phyloP scores from a whole-genome alignment of 1,284 basidiomycete genomes.

The Heliocybe sulcata region DNA sequence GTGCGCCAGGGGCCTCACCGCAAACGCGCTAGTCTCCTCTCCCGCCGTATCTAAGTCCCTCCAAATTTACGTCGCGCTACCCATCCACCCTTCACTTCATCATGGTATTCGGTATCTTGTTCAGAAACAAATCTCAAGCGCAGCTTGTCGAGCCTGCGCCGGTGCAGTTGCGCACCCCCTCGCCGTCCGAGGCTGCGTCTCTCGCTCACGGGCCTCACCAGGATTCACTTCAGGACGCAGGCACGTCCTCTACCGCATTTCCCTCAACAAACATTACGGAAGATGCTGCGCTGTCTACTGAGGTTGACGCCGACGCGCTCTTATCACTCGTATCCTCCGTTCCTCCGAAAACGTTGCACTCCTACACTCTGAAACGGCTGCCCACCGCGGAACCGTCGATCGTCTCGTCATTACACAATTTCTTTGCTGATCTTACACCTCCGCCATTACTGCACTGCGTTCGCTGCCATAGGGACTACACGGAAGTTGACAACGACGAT shows the following conservation, averaged over 20 bases:
- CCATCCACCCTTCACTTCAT: not conserved
- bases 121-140: not conserved
- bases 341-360: constrained; percentile 58
- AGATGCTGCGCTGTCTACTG: constrained; percentile 4
- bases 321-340: constrained; percentile 46
- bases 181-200: constrained; percentile 12
- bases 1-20: not conserved
- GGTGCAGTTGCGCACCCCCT: constrained; percentile 15
- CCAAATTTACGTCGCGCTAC: not conserved
- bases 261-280: constrained; percentile 7
- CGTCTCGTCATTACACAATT: constrained; percentile 37
- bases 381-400: constrained; percentile 16
- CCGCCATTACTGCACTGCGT: constrained; percentile 66
- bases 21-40: not conserved
- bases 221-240: not conserved
- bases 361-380: constrained; percentile 51
- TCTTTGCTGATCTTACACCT: constrained; percentile 52
- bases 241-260: constrained; percentile 10
- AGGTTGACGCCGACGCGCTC: constrained; percentile 33
- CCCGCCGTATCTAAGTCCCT: not conserved
- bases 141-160: constrained; percentile 3
- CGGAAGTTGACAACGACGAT: constrained; percentile 29
- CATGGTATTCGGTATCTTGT: not conserved
- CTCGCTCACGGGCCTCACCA: not conserved
- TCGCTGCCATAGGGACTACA: constrained; percentile 55